phyloP scores from a whole-genome alignment of 2,329 filamentous ascomycete genomes.

The Penicillium sp. region DNA sequence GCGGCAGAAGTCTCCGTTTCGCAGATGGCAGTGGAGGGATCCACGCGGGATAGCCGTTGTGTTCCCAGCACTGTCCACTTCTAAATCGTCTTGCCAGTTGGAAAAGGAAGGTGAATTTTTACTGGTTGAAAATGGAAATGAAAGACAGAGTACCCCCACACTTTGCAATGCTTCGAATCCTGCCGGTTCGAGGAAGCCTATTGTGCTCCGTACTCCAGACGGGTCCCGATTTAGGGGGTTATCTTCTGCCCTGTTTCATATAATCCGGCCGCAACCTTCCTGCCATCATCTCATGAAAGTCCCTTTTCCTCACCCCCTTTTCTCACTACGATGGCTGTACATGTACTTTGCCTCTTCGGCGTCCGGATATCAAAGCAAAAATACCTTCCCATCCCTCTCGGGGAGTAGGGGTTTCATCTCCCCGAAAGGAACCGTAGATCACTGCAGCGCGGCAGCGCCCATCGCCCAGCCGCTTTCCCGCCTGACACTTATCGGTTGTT shows the following conservation, averaged over 20 bases:
- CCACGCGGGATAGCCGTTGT: constrained; percentile 15
- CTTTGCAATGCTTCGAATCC: constrained; percentile 8
- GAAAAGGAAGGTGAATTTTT: not conserved
- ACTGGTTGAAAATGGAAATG: not conserved
- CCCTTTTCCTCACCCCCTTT: not conserved
- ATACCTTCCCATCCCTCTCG: constrained; percentile 7
- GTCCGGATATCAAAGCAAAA: constrained; percentile 2
- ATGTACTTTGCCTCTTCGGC: constrained; percentile 1
- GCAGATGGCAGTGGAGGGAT: constrained; percentile 3
- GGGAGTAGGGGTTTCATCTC: constrained; percentile 14
- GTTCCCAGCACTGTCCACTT: constrained; percentile 3
- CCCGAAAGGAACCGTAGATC: constrained; percentile 21
- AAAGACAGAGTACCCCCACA: constrained; percentile 6
- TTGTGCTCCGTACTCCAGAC: not conserved
- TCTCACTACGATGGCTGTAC: not conserved
- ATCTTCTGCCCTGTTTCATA: not conserved
- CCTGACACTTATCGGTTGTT: constrained; percentile 1
- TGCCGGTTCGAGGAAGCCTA: constrained; percentile 9
- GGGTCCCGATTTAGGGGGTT: not conserved
- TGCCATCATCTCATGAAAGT: not conserved
- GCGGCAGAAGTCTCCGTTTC: constrained; percentile 20
- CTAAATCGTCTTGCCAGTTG: not conserved
- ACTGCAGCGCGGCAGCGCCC: constrained; percentile 18
- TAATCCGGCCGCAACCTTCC: not conserved
- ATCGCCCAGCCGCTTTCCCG: not conserved